A percentile compares a stretch with the other conserved stretches of the same genome.
Evolutionary conservation across 164 flowering plant genomes (phyloP).

Genomic region (Tetracentron sinense): DNA sequence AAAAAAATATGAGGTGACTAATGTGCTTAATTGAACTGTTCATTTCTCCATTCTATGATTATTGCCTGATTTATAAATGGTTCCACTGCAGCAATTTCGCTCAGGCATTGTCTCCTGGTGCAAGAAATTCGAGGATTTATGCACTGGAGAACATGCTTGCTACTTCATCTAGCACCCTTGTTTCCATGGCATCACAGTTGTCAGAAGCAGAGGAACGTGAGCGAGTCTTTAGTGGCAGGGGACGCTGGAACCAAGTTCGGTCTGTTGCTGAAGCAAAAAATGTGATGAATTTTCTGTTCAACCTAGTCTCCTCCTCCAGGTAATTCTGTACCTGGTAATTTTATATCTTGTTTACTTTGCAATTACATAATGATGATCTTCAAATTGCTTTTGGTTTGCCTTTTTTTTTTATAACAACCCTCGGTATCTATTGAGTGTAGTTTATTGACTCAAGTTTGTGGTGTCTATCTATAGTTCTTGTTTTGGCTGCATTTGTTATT

Average conservation of each 20-base stretch:
- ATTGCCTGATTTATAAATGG: background rate
- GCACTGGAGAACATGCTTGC: constrained; percentile 97
- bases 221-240: constrained; percentile 73
- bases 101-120: constrained; percentile 88
- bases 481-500: no score
- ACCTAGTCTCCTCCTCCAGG: constrained; percentile 85
- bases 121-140: constrained; percentile 89
- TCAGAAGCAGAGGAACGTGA: constrained; percentile 99
- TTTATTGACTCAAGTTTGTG: no score
- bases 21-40: background rate
- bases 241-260: constrained; percentile 96
- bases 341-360: background rate
- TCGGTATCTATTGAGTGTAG: no score
- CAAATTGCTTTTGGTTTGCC: no score
- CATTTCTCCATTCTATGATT: background rate
- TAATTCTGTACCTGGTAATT: constrained; percentile 16
- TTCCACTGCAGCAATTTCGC: constrained; percentile 39
- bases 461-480: no score
- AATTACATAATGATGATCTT: no score
- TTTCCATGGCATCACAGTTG: constrained; percentile 93
- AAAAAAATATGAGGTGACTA: constrained; percentile 41
- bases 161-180: constrained; percentile 78
- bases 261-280: constrained; percentile 92
- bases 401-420: no score
- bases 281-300: constrained; percentile 75